phyloP scores from a whole-genome alignment of 352 stramenopile genomes.

The Globisporangium echinulatum region DNA sequence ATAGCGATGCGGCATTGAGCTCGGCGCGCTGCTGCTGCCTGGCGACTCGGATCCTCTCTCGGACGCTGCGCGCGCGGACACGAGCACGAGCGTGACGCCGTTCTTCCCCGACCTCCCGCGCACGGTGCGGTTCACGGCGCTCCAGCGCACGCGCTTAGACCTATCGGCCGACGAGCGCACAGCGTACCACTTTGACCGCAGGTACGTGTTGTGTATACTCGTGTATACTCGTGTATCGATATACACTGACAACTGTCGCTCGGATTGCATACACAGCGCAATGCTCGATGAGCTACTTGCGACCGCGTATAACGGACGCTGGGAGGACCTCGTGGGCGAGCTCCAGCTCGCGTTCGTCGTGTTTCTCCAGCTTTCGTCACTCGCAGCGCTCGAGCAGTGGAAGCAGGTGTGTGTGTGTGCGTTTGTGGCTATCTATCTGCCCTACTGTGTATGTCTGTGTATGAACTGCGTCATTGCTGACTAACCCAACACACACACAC shows the following conservation, averaged over 20 bases:
- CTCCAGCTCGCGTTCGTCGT: conserved; percentile 91
- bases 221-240: not conserved
- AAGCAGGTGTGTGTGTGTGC: conserved; percentile 50
- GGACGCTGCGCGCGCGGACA: too few species aligned
- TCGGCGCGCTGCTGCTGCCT: conserved; percentile 60
- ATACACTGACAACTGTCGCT: conserved; percentile 1
- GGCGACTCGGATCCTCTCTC: conserved; percentile 50
- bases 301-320: conserved; percentile 32
- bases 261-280: conserved; percentile 16
- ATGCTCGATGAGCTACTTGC: conserved; percentile 45
- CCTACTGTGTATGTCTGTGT: too few species aligned
- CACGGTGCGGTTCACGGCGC: conserved; percentile 59
- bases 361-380: conserved; percentile 92
- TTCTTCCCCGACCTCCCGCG: conserved; percentile 72
- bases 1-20: conserved; percentile 59
- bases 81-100: conserved; percentile 27
- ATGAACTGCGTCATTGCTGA: too few species aligned
- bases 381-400: conserved; percentile 91
- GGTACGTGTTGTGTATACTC: conserved; percentile 21
- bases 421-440: too few species aligned
- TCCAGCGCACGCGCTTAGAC: conserved; percentile 31
- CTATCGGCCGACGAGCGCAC: conserved; percentile 50
- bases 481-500: too few species aligned
- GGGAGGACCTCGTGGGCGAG: conserved; percentile 87
- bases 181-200: conserved; percentile 74